A percentile compares a stretch with the other conserved stretches of the same genome.
These are phyloP conservation scores for Populus trichocarpa DNA, from an alignment of 441 rosid genomes.

Conservation along the genomic window DNA sequence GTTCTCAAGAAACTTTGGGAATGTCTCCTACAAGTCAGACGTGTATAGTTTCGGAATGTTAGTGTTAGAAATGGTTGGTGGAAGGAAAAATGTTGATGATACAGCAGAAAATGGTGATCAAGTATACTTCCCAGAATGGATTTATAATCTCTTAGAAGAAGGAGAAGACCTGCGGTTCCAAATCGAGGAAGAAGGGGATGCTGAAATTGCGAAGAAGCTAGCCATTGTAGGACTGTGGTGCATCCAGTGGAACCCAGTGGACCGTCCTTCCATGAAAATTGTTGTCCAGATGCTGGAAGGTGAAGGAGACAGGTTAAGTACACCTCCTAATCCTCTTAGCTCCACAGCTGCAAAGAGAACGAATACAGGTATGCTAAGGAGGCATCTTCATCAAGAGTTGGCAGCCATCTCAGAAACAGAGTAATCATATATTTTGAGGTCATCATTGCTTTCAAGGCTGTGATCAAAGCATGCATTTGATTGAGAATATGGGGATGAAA, in stretches of 20 bases:
- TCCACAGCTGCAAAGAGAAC: background rate
- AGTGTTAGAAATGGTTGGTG: constrained; percentile 10
- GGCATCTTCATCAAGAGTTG: background rate
- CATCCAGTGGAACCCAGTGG: background rate
- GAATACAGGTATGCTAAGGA: background rate
- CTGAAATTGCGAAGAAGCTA: background rate
- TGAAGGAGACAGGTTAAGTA: background rate
- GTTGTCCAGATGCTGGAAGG: background rate
- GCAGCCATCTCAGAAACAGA: background rate
- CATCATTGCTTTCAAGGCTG: background rate
- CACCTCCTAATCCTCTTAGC: background rate
- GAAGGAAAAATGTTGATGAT: background rate
- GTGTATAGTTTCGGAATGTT: constrained; percentile 9
- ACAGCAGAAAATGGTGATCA: background rate
- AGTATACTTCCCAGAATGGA: background rate
- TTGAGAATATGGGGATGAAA: too few species aligned
- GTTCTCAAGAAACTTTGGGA: background rate
- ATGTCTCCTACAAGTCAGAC: constrained; percentile 1
- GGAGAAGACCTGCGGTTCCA: background rate
- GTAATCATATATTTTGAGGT: background rate
- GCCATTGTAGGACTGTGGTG: background rate
- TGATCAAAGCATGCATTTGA: background rate
- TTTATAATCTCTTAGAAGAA: background rate
- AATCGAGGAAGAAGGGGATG: background rate
- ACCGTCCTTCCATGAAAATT: background rate